phyloP scores from a whole-genome alignment of 371 early-diverging fungal species.

The Encephalitozoon cuniculi region DNA sequence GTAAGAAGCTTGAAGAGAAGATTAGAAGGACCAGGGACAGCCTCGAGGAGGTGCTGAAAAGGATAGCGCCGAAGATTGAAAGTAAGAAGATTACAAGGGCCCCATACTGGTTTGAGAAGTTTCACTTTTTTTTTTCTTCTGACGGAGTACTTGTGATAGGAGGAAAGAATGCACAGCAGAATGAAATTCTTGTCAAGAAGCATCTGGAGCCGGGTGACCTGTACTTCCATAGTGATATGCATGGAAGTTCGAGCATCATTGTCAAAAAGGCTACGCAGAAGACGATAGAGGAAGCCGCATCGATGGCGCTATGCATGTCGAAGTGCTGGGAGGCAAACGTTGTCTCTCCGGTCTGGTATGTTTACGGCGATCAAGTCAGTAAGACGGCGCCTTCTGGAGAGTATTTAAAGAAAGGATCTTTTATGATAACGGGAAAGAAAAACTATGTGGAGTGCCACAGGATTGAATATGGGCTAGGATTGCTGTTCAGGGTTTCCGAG shows the following conservation, averaged over 20 bases:
- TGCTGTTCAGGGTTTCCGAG: slow-evolving; percentile 67
- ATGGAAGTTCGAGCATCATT: slow-evolving; percentile 80
- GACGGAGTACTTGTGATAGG: slow-evolving; percentile 86
- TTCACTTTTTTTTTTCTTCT: slow-evolving; percentile 81
- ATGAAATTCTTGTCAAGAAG: slow-evolving; percentile 81
- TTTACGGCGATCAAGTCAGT: slow-evolving; percentile 74
- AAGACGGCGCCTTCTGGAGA: slow-evolving; percentile 92
- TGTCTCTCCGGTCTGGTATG: slow-evolving; percentile 89
- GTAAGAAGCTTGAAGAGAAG: slow-evolving; percentile 57
- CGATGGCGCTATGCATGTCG: slow-evolving; percentile 82
- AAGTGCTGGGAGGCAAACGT: slow-evolving; percentile 94
- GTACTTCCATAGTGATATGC: slow-evolving; percentile 87
- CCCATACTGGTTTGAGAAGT: slow-evolving; percentile 97
- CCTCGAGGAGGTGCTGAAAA: slow-evolving; percentile 48
- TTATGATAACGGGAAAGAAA: slow-evolving; percentile 92
- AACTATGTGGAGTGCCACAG: slow-evolving; percentile 75
- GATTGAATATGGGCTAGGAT: slow-evolving; percentile 86
- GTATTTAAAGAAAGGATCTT: slow-evolving; percentile 80
- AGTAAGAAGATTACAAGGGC: slow-evolving; percentile 63
- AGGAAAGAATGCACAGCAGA: slow-evolving; percentile 88
- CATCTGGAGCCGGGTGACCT: slow-evolving; percentile 66
- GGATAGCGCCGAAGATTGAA: slow-evolving; percentile 24
- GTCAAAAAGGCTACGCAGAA: slow-evolving; percentile 45
- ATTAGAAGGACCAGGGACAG: slow-evolving; percentile 51
- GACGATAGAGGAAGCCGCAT: slow-evolving; percentile 75